Evolutionary conservation across 441 rosid species (phyloP).

Genomic region (Biscutella laevigata): DNA sequence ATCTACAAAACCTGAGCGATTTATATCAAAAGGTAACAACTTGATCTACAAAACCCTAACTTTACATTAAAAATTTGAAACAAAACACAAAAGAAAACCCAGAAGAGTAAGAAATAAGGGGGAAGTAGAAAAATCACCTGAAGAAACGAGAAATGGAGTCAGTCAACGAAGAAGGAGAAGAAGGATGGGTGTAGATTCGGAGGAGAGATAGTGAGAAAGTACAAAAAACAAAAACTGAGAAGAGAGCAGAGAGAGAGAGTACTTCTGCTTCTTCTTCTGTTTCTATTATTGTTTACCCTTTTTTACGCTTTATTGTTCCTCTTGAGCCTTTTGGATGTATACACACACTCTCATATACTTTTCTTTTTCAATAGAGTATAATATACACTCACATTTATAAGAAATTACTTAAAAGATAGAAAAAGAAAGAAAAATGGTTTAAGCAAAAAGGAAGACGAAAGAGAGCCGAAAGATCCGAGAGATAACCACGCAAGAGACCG

Average conservation of each 20-base stretch:
- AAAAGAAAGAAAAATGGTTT: no score
- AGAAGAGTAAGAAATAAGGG: slow-evolving; percentile 5
- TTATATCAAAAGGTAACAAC: no score
- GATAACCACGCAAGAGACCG: no score
- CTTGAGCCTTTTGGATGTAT: slow-evolving; percentile 25
- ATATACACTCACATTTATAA: no score
- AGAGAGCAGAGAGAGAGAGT: slow-evolving; percentile 16
- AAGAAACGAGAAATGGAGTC: slow-evolving; percentile 2
- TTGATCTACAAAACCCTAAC: slow-evolving; percentile 31
- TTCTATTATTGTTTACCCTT: slow-evolving; percentile 23
- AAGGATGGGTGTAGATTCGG: no score
- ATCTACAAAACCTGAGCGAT: no score
- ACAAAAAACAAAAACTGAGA: slow-evolving; percentile 17
- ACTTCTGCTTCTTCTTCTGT: slow-evolving; percentile 8
- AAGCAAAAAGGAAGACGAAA: no score
- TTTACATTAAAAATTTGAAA: slow-evolving; percentile 15
- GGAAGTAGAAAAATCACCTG: slow-evolving; percentile 20
- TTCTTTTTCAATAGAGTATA: no score
- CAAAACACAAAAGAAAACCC: slow-evolving; percentile 7
- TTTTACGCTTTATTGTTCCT: slow-evolving; percentile 1
- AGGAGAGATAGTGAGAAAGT: no score
- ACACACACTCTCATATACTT: neutral
- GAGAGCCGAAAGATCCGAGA: no score
- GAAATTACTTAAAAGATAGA: no score
- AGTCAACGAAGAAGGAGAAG: neutral